Evolutionary conservation across 257 asterid genomes (phyloP).

Genomic region (Thymus mandschuricus): DNA sequence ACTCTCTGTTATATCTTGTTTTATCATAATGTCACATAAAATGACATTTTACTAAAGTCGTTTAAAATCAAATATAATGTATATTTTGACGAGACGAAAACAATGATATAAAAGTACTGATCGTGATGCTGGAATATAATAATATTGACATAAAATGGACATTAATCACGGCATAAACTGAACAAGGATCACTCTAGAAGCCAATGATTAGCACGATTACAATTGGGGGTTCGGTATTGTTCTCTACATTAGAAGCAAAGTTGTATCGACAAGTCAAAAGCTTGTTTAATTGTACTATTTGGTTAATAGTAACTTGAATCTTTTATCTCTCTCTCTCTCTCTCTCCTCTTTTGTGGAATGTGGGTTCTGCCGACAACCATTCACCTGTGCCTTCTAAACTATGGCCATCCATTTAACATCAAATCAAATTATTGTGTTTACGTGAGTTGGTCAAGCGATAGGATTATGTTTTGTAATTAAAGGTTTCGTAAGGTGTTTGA

Average conservation of each 20-base stretch:
- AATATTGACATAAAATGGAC: neutral
- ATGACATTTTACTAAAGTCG: no score
- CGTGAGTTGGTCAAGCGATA: no score
- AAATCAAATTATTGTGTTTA: no score
- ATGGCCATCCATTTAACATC: no score
- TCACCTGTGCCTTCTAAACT: neutral
- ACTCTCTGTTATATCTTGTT: no score
- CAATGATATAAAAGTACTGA: no score
- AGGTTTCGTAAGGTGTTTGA: no score
- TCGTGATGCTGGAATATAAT: no score
- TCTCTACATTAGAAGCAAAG: conserved; percentile 29
- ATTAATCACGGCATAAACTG: conserved; percentile 17
- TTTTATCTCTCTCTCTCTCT: conserved; percentile 10
- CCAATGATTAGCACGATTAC: conserved; percentile 29
- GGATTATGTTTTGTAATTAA: no score
- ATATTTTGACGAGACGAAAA: no score
- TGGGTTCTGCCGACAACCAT: conserved; percentile 41
- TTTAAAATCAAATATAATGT: no score
- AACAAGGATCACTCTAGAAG: conserved; percentile 26
- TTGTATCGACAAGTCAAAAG: conserved; percentile 36
- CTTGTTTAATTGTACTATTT: conserved; percentile 21
- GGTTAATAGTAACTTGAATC: conserved; percentile 7
- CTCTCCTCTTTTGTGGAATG: conserved; percentile 21
- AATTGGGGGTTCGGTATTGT: conserved; percentile 32
- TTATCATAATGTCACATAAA: no score